These are phyloP conservation scores for Lentinula sp. DNA, from an alignment of 768 basidiomycete genomes.

Conservation along the genomic window DNA sequence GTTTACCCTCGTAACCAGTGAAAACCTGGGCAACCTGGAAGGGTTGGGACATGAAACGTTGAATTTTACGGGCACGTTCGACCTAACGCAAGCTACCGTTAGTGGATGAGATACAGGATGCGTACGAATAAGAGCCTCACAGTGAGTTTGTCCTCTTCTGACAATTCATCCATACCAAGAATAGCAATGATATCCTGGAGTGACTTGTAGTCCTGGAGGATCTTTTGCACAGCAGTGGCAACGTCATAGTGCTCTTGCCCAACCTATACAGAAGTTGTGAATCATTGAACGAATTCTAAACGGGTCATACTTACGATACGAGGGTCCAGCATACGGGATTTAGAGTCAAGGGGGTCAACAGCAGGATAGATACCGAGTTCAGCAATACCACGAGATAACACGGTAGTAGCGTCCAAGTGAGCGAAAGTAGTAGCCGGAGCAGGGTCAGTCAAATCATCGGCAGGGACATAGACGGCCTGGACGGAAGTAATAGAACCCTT, in stretches of 20 bases:
- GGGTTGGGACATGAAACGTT: conserved; percentile 99
- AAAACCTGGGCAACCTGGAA: conserved; percentile 99
- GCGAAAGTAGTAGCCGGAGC: conserved; percentile 99
- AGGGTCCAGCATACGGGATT: conserved; percentile 99
- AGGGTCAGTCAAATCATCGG: conserved; percentile 99
- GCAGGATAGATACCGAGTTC: conserved; percentile 99
- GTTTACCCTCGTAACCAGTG: conserved; percentile 98
- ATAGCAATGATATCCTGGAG: conserved; percentile 99
- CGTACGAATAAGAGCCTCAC: conserved; percentile 37
- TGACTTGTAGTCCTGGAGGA: conserved; percentile 94
- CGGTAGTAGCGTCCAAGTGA: conserved; percentile 99
- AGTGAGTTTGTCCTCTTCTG: conserved; percentile 98
- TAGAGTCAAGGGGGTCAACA: conserved; percentile 98
- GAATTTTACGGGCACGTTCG: conserved; percentile 97
- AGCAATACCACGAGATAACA: conserved; percentile 98
- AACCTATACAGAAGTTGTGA: conserved; percentile 35
- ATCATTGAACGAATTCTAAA: neutral
- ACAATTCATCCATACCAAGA: conserved; percentile 99
- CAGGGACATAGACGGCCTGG: conserved; percentile 99
- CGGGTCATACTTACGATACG: conserved; percentile 71
- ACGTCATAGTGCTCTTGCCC: conserved; percentile 93
- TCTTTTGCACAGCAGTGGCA: conserved; percentile 96
- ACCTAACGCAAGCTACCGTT: conserved; percentile 43
- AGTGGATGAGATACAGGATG: neutral
- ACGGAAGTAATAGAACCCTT: conserved; percentile 99